Evolutionary conservation across 179 eudicot genomes (phyloP), one percentile per base, ranked within the genome.

Genomic region (Camellia oleifera): DNA sequence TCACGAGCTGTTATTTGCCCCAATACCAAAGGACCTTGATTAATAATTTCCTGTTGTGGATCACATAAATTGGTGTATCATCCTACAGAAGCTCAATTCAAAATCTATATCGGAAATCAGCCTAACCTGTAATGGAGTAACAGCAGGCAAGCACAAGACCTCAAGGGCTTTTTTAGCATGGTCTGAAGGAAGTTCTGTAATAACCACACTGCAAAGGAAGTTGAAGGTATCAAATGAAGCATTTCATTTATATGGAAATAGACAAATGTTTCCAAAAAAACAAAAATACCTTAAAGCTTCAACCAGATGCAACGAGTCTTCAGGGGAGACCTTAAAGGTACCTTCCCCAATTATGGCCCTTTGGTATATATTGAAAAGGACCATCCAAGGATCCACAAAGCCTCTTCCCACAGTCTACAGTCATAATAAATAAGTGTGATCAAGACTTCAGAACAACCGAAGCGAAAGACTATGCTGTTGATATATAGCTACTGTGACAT

Each of bases 151-250:
- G 91, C 99, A 97, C 79, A 94, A 80, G 77, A 93, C 94, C 82
- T 94, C 99, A 53, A 97, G 84, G 80, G 97, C 99, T 81, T 90
- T 93, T 83, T 94, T 94, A 60, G 99, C 99, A 79, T 97, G 97
- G 64, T 97, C 99, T 69, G 93, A 87, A 82, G 98, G 99, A 88
- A 97, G 97, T 83, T 97, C 97, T 18, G 98, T 91, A 54, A 97
- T 93, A 70, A 97, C 97, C 89, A 94, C 91, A 83, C 99, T 97
- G 92, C 85, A 85, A 71, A 71, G 78, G 70, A 86, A 79, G 74
- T 50, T 58, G 32, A 15, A 61, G 42, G 12, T 67, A 58, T 81
- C 72, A 75, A 77, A 23, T 42, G 23, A 81, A 79, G 32, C 60
- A 44, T 46, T 52, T 23, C 12, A 69, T 48, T 69, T 20, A 57